These are phyloP conservation scores for Pyrenophora teres DNA, from an alignment of 2,329 filamentous ascomycete genomes.

Conservation along the genomic window DNA sequence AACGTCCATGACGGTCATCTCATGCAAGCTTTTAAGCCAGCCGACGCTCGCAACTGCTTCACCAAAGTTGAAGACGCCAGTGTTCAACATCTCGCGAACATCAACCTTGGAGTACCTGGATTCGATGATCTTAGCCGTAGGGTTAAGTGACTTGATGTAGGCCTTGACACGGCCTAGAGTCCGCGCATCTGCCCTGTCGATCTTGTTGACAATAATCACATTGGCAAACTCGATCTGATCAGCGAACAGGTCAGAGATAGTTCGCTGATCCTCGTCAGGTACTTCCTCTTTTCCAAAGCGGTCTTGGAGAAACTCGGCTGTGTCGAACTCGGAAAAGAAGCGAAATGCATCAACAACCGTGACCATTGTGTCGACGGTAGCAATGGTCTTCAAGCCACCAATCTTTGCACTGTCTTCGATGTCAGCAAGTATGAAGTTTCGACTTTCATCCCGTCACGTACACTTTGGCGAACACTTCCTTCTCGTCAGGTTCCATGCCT, in stretches of 20 bases:
- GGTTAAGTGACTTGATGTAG: slow-evolving; percentile 67
- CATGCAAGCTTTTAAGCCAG: slow-evolving; percentile 72
- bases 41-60: slow-evolving; percentile 68
- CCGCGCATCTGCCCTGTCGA: slow-evolving; percentile 61
- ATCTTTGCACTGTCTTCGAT: slow-evolving; percentile 30
- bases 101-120: slow-evolving; percentile 64
- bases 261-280: slow-evolving; percentile 69
- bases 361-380: slow-evolving; percentile 70
- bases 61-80: slow-evolving; percentile 67
- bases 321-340: slow-evolving; percentile 73
- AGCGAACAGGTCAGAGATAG: slow-evolving; percentile 75
- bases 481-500: slow-evolving; percentile 51
- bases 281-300: slow-evolving; percentile 62
- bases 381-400: slow-evolving; percentile 69
- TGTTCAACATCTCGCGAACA: slow-evolving; percentile 67
- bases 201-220: slow-evolving; percentile 73
- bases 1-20: slow-evolving; percentile 67
- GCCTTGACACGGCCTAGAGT: slow-evolving; percentile 56
- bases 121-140: slow-evolving; percentile 67
- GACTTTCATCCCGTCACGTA: slow-evolving; percentile 30
- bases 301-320: slow-evolving; percentile 68
- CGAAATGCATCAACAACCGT: slow-evolving; percentile 76
- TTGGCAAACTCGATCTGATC: slow-evolving; percentile 80
- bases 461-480: slow-evolving; percentile 54
- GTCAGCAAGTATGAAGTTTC: background rate